These are phyloP conservation scores for Epithemia pelagica DNA, from an alignment of 108 stramenopile genomes.

Conservation along the genomic window DNA sequence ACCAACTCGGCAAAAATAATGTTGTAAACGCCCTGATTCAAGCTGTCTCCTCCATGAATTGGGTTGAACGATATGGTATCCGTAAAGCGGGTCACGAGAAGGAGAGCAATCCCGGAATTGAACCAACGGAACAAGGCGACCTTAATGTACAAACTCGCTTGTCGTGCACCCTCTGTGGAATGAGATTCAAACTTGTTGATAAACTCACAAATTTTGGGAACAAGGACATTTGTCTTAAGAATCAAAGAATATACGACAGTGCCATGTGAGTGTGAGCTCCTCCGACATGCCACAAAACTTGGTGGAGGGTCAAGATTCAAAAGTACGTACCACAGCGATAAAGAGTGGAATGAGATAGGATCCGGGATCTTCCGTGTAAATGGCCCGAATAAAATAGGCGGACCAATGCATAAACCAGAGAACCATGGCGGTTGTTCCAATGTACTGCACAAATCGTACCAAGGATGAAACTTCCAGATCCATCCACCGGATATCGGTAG, in stretches of 20 bases:
- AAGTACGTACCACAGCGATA: neutral
- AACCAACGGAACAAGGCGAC: slow-evolving; percentile 62
- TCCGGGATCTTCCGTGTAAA: neutral
- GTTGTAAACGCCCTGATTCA: neutral
- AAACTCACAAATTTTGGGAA: slow-evolving; percentile 39
- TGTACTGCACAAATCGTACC: slow-evolving; percentile 20
- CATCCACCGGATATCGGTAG: slow-evolving; percentile 48
- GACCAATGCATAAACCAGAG: neutral
- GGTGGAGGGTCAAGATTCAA: no score
- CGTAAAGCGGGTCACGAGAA: slow-evolving; percentile 48
- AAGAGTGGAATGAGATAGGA: neutral
- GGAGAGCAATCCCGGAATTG: slow-evolving; percentile 49
- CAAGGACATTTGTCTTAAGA: slow-evolving; percentile 36
- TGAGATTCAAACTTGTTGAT: slow-evolving; percentile 47
- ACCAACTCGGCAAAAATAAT: slow-evolving; percentile 31
- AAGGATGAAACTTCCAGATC: slow-evolving; percentile 33
- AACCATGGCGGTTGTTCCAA: neutral
- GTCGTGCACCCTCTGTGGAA: slow-evolving; percentile 40
- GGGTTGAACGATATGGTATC: neutral
- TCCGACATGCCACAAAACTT: no score
- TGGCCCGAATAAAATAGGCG: neutral
- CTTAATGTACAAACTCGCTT: slow-evolving; percentile 51
- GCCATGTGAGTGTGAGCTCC: no score
- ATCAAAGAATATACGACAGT: slow-evolving; percentile 33
- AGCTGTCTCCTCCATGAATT: neutral